Evolutionary conservation across 352 stramenopile genomes (phyloP).

Genomic region (Globisporangium echinulatum): DNA sequence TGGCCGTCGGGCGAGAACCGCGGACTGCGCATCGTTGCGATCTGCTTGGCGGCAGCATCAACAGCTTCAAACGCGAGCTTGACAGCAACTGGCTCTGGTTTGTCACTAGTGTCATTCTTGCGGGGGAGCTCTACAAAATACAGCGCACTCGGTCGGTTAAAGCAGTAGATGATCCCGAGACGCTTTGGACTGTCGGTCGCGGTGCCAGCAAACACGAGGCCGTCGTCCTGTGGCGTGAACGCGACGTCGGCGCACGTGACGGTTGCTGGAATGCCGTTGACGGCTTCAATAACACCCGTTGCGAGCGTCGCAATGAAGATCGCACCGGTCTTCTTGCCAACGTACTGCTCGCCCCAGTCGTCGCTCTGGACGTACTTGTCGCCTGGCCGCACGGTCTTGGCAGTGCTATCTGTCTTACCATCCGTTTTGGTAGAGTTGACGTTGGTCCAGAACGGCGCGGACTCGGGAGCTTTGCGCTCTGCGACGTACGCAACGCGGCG

Average conservation of each 20-base stretch:
- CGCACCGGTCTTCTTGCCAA: constrained; percentile 55
- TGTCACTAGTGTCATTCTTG: constrained; percentile 14
- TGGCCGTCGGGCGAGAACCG: constrained; percentile 66
- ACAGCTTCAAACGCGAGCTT: constrained; percentile 30
- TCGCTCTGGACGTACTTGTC: constrained; percentile 68
- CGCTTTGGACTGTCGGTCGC: constrained; percentile 47
- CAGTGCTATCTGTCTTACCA: background rate
- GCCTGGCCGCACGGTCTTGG: constrained; percentile 17
- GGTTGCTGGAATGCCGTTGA: constrained; percentile 45
- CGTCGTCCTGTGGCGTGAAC: constrained; percentile 50
- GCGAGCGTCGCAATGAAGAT: constrained; percentile 65
- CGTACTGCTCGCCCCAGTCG: constrained; percentile 85
- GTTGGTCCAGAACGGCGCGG: constrained; percentile 48
- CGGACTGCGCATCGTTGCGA: constrained; percentile 47
- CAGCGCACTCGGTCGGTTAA: constrained; percentile 66
- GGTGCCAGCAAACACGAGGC: constrained; percentile 60
- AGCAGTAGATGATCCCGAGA: constrained; percentile 84
- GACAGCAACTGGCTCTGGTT: constrained; percentile 25
- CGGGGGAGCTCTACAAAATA: constrained; percentile 36
- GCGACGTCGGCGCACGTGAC: constrained; percentile 60
- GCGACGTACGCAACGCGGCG: constrained; percentile 66
- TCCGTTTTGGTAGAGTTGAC: constrained; percentile 35
- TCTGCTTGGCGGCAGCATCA: constrained; percentile 29
- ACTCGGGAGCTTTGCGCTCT: constrained; percentile 39
- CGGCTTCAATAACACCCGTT: constrained; percentile 56